Evolutionary conservation across 169 alveolate genomes (phyloP), one percentile per base, ranked within the genome.

Genomic region (Neospora caninum): DNA sequence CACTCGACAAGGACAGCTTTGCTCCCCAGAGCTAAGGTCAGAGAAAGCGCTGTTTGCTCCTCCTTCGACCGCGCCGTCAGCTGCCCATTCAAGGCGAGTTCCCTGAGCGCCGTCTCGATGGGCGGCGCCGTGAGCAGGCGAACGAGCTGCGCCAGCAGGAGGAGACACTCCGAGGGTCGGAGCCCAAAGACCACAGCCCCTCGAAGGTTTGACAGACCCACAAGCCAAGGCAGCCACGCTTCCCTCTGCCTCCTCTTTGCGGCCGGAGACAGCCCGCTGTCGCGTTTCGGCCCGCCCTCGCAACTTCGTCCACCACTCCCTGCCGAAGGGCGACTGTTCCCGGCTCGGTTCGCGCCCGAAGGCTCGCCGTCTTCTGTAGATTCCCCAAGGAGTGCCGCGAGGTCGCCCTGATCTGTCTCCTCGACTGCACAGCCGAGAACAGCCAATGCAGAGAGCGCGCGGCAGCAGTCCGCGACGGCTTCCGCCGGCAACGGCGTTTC

Each of bases 1-100:
- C 96, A 94, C 36, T 95, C 87, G 34, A 96, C 96, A 69, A 95
- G 94, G 27, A 96, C 58, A 16, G 97, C 94, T 82, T 96, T 96
- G 69, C 96, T 96, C 22, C 96, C 97, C 16, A 96, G 93, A 20
- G 95, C 86, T 67, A 95, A 69, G 41, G 93, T 82, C 53, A 93
- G 49, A 42, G 95, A 94, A 70, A 92, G 96, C 42, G 93, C 93
- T n/a, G 70, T 67, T 0, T 87, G 88, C 88, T 91, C 88, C 39
- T 84, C 92, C n/a, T 25, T 4, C 29, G 88, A 41, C 20, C 80
- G 88, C 9, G 95, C 88, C 58, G 73, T 83, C 80, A 92, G 80
- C 20, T 64, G 88, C 18, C 95, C 95, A 22, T 39, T 83, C 31
- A 73, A 78, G 16, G 95, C 95, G 22, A 92, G 64, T 42, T 84